Evolutionary conservation across 2,329 filamentous ascomycete genomes (phyloP).

Genomic region (Penicillium sp.): DNA sequence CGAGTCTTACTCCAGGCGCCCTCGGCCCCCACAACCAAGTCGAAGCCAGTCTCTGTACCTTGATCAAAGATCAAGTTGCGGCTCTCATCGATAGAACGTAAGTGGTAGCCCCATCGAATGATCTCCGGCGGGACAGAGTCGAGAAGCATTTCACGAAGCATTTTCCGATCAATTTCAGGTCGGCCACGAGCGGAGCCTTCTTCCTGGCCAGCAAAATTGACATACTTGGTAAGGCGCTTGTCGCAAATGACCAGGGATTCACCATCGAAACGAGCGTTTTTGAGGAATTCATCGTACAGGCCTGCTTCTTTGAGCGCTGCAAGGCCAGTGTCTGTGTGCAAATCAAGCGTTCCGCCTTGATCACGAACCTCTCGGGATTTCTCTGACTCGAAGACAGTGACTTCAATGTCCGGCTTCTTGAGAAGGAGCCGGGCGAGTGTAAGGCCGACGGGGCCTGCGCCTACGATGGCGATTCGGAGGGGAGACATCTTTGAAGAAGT

Average conservation of each 20-base stretch:
- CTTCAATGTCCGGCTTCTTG: constrained; percentile 7
- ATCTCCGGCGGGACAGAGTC: constrained; percentile 21
- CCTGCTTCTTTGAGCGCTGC: constrained; percentile 24
- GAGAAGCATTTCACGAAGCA: constrained; percentile 25
- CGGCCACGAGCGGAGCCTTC: constrained; percentile 12
- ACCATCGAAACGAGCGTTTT: constrained; percentile 20
- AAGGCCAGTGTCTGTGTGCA: constrained; percentile 28
- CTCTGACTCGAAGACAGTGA: constrained; percentile 32
- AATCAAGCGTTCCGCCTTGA: constrained; percentile 29
- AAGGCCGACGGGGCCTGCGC: constrained; percentile 19
- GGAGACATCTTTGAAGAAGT: background rate
- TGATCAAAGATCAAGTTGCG: constrained; percentile 13
- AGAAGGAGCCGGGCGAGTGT: constrained; percentile 11
- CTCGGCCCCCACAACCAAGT: constrained; percentile 30
- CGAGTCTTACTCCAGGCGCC: constrained; percentile 30
- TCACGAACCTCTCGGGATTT: constrained; percentile 19
- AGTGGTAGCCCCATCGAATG: constrained; percentile 25
- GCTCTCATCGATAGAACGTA: constrained; percentile 15
- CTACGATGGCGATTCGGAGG: constrained; percentile 19
- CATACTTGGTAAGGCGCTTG: constrained; percentile 13
- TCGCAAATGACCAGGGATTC: constrained; percentile 20
- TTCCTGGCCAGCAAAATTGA: constrained; percentile 10
- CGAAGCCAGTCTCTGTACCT: constrained; percentile 18
- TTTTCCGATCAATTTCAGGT: constrained; percentile 29
- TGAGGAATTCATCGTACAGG: constrained; percentile 25